Evolutionary conservation across 2,329 filamentous ascomycete species (phyloP), one percentile per base, ranked within the genome.

Genomic region (Nemania bipapillata): DNA sequence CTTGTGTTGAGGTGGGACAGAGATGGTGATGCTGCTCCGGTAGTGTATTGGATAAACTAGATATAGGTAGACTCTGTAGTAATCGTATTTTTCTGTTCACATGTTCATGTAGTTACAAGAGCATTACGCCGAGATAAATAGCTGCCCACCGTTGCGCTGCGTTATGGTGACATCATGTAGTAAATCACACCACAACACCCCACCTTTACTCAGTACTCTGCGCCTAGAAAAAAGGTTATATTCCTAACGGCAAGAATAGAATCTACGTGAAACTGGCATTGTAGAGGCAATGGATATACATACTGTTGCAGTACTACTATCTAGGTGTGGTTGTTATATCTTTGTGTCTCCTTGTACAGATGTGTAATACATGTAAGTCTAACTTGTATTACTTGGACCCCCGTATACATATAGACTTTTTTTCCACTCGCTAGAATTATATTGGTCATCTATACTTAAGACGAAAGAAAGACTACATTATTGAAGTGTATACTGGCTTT

Each of bases 141-240:
- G 17, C 40, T 52, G 20, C 22, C 45, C 53, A 12, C 22, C 24
- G 22, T 24, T 28, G 20, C 42, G 2, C 47, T 42, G 24, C 47
- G 58, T 45, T 53, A 61, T 54, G 58, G 58, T 61, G 58, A 61
- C 58, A 35, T 61, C 58, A 61, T 22, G 20, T 40, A 30, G 28
- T 37, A 45, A 40, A 45, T 45, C 40, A 45, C 17, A 45, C 40
- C 40, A 45, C 17, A 20, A 45, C 40, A 45, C 40, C 9, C 40
- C 40, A 45, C 40, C 17, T 45, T 20, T n/a, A 45, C 8, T 6
- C 40, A n/a, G n/a, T 20, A 6, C 17, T 17, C 40, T 20, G 8
- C n/a, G n/a, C n/a, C 40, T 17, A 45, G 8, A 6, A 20, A 45
- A n/a, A 20, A 17, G 40, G 17, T 20, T 20, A n/a, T n/a, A n/a